phyloP scores from a whole-genome alignment of 2,329 filamentous ascomycete species.

The Xylaria sp. region DNA sequence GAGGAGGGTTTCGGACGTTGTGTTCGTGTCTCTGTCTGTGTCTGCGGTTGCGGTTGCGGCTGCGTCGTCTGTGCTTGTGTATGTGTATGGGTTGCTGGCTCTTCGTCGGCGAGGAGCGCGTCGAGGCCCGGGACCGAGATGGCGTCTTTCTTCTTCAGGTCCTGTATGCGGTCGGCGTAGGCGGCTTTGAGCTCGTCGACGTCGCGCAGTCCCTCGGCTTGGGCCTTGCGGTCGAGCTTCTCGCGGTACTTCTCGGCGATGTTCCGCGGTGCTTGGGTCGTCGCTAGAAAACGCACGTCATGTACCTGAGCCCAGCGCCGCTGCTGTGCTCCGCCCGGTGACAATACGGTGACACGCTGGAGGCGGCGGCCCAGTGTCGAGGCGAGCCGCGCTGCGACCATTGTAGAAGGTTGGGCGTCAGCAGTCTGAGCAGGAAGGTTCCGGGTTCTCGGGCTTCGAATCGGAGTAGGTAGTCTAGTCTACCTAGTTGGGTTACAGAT shows the following conservation, averaged over 20 bases:
- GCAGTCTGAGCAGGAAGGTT: neutral
- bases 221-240: constrained; percentile 85
- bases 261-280: constrained; percentile 73
- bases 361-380: constrained; percentile 36
- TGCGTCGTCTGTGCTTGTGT: neutral
- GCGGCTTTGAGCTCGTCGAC: constrained; percentile 81
- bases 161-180: constrained; percentile 84
- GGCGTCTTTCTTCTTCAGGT: constrained; percentile 74
- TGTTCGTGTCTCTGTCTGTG: neutral
- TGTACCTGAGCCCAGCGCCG: constrained; percentile 91
- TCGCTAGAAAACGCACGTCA: constrained; percentile 89
- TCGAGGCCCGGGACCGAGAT: constrained; percentile 56
- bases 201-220: constrained; percentile 73
- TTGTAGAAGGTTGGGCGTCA: constrained; percentile 3
- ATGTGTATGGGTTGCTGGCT: constrained; percentile 1
- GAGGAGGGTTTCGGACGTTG: constrained; percentile 8
- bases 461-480: neutral
- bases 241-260: constrained; percentile 86
- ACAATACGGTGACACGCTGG: constrained; percentile 25
- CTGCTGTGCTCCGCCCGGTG: constrained; percentile 59
- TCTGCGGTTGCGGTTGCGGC: neutral
- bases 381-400: constrained; percentile 32
- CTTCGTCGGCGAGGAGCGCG: constrained; percentile 45
- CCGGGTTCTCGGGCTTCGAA: neutral
- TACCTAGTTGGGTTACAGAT: too few relatives aligned